Percentiles rank a stretch among this genome's conserved stretches.
phyloP scores from a whole-genome alignment of 2,329 filamentous ascomycete genomes.

The Taxawa tesnikishii region DNA sequence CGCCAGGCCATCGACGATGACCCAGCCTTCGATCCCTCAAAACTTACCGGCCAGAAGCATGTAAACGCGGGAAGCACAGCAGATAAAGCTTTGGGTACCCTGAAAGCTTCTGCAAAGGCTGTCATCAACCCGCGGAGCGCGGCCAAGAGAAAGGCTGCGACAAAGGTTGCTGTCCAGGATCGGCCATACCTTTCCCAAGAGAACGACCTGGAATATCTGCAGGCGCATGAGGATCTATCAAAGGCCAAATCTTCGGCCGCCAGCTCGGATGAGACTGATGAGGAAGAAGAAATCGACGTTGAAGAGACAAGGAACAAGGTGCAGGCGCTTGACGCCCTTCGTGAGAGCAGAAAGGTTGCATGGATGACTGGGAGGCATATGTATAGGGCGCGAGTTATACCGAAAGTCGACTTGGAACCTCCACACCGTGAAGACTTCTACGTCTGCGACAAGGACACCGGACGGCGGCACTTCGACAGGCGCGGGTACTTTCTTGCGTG shows the following conservation, averaged over 20 bases:
- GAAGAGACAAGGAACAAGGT: slow-evolving; percentile 11
- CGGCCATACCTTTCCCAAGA: slow-evolving; percentile 21
- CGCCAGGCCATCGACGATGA: slow-evolving; percentile 11
- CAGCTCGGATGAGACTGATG: slow-evolving; percentile 2
- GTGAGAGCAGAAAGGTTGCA: slow-evolving; percentile 23
- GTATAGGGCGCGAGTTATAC: slow-evolving; percentile 22
- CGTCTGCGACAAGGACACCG: slow-evolving; percentile 9
- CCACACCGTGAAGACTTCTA: slow-evolving; percentile 18
- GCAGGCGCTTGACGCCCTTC: slow-evolving; percentile 19
- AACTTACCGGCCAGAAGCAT: slow-evolving; percentile 12
- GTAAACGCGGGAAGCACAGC: slow-evolving; percentile 8
- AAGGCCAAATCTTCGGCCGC: slow-evolving; percentile 9
- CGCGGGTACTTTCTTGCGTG: slow-evolving; percentile 4
- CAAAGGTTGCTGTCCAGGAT: slow-evolving; percentile 20
- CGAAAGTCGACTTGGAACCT: slow-evolving; percentile 16
- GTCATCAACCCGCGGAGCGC: slow-evolving; percentile 20
- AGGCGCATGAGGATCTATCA: slow-evolving; percentile 19
- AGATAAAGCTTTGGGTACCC: slow-evolving; percentile 9
- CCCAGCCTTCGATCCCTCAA: slow-evolving; percentile 22
- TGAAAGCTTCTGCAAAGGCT: slow-evolving; percentile 12
- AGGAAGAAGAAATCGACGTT: slow-evolving; percentile 5
- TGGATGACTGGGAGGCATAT: slow-evolving; percentile 27
- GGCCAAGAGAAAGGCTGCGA: slow-evolving; percentile 18
- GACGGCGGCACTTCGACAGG: slow-evolving; percentile 21
- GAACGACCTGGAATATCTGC: slow-evolving; percentile 20